phyloP scores from a whole-genome alignment of 768 basidiomycete genomes.

The Hortiboletus campestris region DNA sequence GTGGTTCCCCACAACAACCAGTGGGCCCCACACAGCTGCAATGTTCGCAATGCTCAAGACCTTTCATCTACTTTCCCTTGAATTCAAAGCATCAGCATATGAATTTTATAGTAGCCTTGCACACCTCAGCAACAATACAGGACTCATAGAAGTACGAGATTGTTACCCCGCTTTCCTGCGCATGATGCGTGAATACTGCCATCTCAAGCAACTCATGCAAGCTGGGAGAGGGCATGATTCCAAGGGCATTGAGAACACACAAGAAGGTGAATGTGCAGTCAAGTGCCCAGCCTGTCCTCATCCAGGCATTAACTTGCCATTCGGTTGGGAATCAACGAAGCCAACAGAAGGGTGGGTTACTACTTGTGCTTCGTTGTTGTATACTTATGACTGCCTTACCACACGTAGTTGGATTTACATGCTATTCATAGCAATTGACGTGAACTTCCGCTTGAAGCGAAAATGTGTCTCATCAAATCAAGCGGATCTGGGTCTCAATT shows the following conservation, averaged over 20 bases:
- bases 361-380: no score
- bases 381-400: no score
- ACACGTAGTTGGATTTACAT: slow-evolving; percentile 16
- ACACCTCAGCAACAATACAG: neutral
- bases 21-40: neutral
- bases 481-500: slow-evolving; percentile 19
- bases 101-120: neutral
- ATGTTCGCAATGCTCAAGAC: neutral
- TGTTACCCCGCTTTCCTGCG: neutral
- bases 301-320: no score
- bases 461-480: slow-evolving; percentile 9
- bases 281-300: no score
- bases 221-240: neutral
- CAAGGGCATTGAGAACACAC: neutral
- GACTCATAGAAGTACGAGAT: neutral
- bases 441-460: slow-evolving; percentile 29
- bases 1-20: neutral
- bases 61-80: slow-evolving; percentile 1
- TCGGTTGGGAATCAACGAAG: no score
- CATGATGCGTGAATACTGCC: neutral
- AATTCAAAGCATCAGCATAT: neutral
- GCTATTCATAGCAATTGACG: slow-evolving; percentile 27
- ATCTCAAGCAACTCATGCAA: neutral
- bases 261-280: no score
- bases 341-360: no score